Base-by-base conservation (phyloP, 305 asterid species). In the Rubia balearica region DNA sequence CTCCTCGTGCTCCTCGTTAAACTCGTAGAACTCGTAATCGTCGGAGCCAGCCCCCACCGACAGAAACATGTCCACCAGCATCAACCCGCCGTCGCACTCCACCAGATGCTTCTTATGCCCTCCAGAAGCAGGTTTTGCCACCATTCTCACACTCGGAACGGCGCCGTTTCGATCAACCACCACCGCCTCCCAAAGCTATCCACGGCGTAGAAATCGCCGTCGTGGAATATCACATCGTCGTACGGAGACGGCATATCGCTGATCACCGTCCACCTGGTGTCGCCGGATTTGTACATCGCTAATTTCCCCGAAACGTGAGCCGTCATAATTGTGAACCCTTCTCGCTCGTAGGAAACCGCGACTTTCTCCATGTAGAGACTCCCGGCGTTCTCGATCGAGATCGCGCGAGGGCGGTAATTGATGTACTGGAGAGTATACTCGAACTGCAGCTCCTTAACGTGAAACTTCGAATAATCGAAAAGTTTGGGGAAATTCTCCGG, bases 61-160 rank as follows among this genome's bases (percentile, higher is more conserved):
- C 83, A 89, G 71, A 77, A 88, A 89, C 88, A 79, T 86, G 76
- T 89, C 97, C 21, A 89, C 96, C 55, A 88, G 67, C 82, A 91
- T 22, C 81, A 91, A 71, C 43, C 85, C 88, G 59, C 87, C 95
- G 60, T 77, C 77, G 6, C 86, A 85, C 65, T 82, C 88, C 79
- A 93, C 91, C 21, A 93, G 81, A 70, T 83, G 88, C 85, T 90
- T 93, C 92, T 85, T 88, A 73, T 89, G 96, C 55, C 96, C 95
- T 33, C 95, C 96, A 42, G 64, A 81, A 33, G 85, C 77, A 1
- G 96, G 63, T 19, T 72, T 49, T 0, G 92, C 91, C 46, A 83
- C 86, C 6, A 49, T 64, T 24, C 73, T 78, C 75, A 88, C 81
- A 57, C 42, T 79, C 57, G 81, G 78, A 76, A 80, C 79, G 77